These are phyloP conservation scores for Leishmania lainsoni DNA, from an alignment of 208 protist genomes.

Conservation along the genomic window DNA sequence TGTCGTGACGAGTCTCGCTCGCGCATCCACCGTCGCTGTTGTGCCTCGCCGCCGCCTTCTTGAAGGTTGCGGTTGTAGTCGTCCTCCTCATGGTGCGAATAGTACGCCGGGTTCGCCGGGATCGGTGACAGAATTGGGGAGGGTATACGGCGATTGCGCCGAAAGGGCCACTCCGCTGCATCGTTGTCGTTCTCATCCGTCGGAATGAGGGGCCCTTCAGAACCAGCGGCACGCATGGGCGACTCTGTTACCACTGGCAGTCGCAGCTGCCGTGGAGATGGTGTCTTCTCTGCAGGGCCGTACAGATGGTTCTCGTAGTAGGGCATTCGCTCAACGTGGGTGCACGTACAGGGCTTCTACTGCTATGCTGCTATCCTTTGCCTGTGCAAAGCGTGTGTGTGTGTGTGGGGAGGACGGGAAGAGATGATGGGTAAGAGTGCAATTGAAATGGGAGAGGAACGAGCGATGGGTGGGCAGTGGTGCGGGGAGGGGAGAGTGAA, in stretches of 20 bases:
- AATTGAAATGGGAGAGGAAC: not conserved
- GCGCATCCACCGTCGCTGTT: not conserved
- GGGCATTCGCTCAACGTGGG: not conserved
- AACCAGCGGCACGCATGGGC: not conserved
- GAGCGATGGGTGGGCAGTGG: not conserved
- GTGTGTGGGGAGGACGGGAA: not conserved
- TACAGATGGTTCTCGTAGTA: slow-evolving; percentile 11
- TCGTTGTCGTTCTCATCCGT: not conserved
- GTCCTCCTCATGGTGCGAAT: slow-evolving; percentile 18
- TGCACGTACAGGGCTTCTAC: not conserved
- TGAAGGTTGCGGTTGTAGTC: not conserved
- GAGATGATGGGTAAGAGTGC: not conserved
- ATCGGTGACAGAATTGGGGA: slow-evolving; percentile 25
- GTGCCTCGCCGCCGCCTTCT: not conserved
- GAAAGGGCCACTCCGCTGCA: slow-evolving; percentile 9
- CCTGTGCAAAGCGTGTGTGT: not conserved
- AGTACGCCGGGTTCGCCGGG: slow-evolving; percentile 9
- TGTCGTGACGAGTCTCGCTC: not conserved
- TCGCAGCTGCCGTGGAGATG: not conserved
- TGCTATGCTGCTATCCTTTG: not conserved
- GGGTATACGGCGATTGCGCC: slow-evolving; percentile 12
- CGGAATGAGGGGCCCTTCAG: not conserved
- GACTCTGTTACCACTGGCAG: not conserved
- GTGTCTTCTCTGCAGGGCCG: not conserved
- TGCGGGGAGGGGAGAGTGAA: not conserved